Evolutionary conservation across 345 rosid species (phyloP), one percentile per base, ranked within the genome.

Genomic region (Mercurialis annua): DNA sequence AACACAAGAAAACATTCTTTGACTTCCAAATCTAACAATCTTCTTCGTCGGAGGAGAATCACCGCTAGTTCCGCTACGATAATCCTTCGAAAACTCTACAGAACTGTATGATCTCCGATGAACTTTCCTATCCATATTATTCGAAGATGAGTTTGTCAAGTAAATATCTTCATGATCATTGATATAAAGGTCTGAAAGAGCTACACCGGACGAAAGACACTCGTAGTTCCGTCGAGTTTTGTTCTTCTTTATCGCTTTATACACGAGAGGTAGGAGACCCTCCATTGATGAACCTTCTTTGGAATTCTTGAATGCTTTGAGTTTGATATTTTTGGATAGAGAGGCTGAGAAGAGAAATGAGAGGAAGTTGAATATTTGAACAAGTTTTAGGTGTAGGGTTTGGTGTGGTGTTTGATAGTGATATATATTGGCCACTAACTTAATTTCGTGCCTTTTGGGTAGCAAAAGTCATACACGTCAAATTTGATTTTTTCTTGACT

Each of bases 221-320:
- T 90, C 84, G 63, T 93, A 93, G 10, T 78, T 82, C 55, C 88
- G 72, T 31, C 91, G 94, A 53, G 69, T 80, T 44, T 56, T 78
- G 50, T 27, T 87, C 84, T 78, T 86, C 95, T 75, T 89, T 51
- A 91, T 67, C 29, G 92, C 92, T 63, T 70, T 87, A 78, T 59
- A 83, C 26, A 87, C 78, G 84, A 87, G 54, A 20, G 97, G 97
- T 36, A 94, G 73, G 3, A 94, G 74, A 20, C 99, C 99, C 23
- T 93, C 98, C 98, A 91, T 90, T 4, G 18, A 54, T 43, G 14
- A 27, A 54, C 17, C 18, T 33, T 6, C 11, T 36, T 5, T 23
- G 36, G 26, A 44, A 31, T 40, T 40, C 14, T 36, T 42, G 8
- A 0, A n/a, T 61, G 10, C 17, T 34, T 24, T 20, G 18, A 1